Conservation (phyloP, 2,329 filamentous ascomycete species). For the Tolypocladium sp. region DNA sequence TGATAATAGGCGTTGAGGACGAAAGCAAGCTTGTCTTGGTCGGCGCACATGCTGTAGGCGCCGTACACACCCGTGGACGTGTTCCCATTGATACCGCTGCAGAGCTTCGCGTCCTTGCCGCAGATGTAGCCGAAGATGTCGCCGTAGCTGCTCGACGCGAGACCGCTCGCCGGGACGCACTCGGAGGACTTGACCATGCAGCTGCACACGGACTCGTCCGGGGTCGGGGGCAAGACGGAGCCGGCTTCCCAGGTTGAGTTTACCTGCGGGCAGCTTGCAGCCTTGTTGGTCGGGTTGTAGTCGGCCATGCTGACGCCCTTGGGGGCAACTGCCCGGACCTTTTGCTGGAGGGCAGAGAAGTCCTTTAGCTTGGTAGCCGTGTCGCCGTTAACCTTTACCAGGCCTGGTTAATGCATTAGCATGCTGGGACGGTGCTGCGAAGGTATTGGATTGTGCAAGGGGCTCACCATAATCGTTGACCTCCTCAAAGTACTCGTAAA, state of each 20-base stretch:
- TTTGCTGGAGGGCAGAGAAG: slow-evolving; percentile 61
- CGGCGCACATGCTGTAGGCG: slow-evolving; percentile 67
- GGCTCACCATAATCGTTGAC: slow-evolving; percentile 70
- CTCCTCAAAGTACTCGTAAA: slow-evolving; percentile 98
- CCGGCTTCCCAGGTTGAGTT: slow-evolving; percentile 54
- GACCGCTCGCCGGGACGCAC: slow-evolving; percentile 55
- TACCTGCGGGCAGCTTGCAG: slow-evolving; percentile 63
- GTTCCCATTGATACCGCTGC: slow-evolving; percentile 51
- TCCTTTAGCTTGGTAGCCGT: slow-evolving; percentile 60
- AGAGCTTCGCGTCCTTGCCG: slow-evolving; percentile 45
- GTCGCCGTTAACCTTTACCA: slow-evolving; percentile 52
- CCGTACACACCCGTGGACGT: slow-evolving; percentile 49
- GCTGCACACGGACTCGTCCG: slow-evolving; percentile 68
- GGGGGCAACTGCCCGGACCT: slow-evolving; percentile 60
- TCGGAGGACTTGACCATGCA: slow-evolving; percentile 75
- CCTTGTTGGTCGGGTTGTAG: slow-evolving; percentile 69
- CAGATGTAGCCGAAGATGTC: slow-evolving; percentile 72
- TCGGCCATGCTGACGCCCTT: slow-evolving; percentile 53
- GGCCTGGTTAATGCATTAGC: slow-evolving; percentile 32
- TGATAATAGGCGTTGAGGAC: slow-evolving; percentile 67
- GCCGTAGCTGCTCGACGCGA: slow-evolving; percentile 51
- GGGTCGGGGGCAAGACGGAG: slow-evolving; percentile 67
- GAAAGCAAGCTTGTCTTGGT: slow-evolving; percentile 62
- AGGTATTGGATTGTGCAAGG: background rate
- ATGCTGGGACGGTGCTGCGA: background rate